A percentile compares a stretch with the other conserved stretches of the same genome.
These are phyloP conservation scores for Sechiopsis laciniata DNA, from an alignment of 306 rosid species.

Conservation along the genomic window DNA sequence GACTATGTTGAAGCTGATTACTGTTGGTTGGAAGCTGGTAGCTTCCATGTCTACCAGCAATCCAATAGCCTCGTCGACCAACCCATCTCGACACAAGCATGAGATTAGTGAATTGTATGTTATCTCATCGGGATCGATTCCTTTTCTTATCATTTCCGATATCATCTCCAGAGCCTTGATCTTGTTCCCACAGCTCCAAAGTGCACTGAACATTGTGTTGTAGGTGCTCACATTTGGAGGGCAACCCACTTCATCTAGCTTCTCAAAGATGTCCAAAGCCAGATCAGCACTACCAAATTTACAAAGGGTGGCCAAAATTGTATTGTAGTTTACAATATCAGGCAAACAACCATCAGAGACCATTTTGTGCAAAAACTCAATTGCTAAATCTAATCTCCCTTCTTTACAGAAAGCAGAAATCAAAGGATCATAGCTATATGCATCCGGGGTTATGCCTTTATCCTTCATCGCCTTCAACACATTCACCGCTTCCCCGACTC, in stretches of 20 bases:
- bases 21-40: conserved; percentile 41
- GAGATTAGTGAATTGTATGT: conserved; percentile 76
- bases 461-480: conserved; percentile 68
- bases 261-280: conserved; percentile 61
- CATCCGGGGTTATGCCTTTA: conserved; percentile 65
- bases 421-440: conserved; percentile 75
- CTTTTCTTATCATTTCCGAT: conserved; percentile 56
- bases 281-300: conserved; percentile 57
- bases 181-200: conserved; percentile 67
- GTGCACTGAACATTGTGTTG: conserved; percentile 70
- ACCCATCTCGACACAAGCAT: conserved; percentile 78
- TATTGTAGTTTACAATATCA: conserved; percentile 66
- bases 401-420: conserved; percentile 66
- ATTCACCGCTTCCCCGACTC: conserved; percentile 55
- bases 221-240: conserved; percentile 80
- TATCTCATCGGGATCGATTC: conserved; percentile 57
- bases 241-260: conserved; percentile 63
- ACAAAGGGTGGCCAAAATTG: conserved; percentile 64
- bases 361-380: conserved; percentile 59
- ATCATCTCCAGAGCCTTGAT: conserved; percentile 58
- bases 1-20: conserved; percentile 63
- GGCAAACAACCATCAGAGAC: conserved; percentile 75
- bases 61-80: conserved; percentile 74
- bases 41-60: conserved; percentile 68
- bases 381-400: conserved; percentile 58